Base-by-base conservation (phyloP, 2,329 filamentous ascomycete species). In the Colletotrichum lupini region DNA sequence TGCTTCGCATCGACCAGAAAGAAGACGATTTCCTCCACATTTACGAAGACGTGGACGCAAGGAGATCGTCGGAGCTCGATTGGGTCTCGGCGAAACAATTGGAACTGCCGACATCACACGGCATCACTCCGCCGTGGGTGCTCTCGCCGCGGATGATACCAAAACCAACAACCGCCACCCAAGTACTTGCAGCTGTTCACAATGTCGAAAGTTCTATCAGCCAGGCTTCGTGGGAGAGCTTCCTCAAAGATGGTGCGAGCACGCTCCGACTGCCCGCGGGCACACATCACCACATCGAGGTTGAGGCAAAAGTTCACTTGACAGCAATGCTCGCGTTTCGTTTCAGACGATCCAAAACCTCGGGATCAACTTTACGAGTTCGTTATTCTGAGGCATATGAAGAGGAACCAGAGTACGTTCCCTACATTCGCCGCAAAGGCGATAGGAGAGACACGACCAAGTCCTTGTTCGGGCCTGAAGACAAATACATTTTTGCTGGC, bases 11-110 rank as follows among this genome's bases (percentile, higher is more conserved):
- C 11, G 70, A 74, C 28, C 70, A 76, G 28, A 58, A 46, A 2
- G 73, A 76, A 30, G 75, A 76, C 24, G 62, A 72, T 24, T 76
- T 76, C 22, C 63, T 76, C 2, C 74, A 76, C 30, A 42, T 75
- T 1, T 76, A 76, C 61, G 75, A 76, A 52, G 9, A 67, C 26
- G 53, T 61, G 16, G 11, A 32, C 4, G 24, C 64, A 6, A 12
- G 22, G 5, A 22, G 12, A 19, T 30, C 14, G 9, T 19, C 2
- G 19, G 55, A 4, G 4, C 26, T 24, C 7, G 12, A 42, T 24
- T 75, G 68, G 73, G 58, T 64, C 1, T 12, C 35, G 4, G 73
- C 75, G 16, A 53, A 66, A n/a, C 24, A n/a, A 11, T 35, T 67
- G 3, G 53, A 56, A 24, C 5, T 56, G 12, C 53, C 53, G 2